phyloP scores from a whole-genome alignment of 163 green algal genomes.

The Smithsoniella earleae region DNA sequence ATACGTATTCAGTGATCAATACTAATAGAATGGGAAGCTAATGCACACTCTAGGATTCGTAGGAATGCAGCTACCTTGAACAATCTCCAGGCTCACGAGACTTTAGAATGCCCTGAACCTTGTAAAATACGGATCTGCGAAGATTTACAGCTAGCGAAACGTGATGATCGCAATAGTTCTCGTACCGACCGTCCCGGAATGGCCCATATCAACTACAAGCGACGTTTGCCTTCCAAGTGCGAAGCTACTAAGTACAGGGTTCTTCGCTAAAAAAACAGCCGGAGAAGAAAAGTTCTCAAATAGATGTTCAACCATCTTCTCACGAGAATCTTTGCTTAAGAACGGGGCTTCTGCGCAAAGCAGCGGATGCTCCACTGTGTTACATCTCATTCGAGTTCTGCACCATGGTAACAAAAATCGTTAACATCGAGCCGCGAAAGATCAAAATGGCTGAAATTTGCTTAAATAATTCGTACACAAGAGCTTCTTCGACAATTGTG shows the following conservation, averaged over 20 bases:
- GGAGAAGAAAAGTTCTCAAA: conserved; percentile 71
- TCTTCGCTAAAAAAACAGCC: conserved; percentile 83
- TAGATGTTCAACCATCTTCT: conserved; percentile 68
- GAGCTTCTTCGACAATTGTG: conserved; percentile 40
- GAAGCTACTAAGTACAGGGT: conserved; percentile 77
- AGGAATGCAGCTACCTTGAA: too few relatives aligned
- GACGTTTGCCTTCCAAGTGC: conserved; percentile 74
- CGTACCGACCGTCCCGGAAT: conserved; percentile 46
- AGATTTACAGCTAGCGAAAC: too few relatives aligned
- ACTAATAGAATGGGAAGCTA: too few relatives aligned
- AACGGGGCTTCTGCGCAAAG: conserved; percentile 78
- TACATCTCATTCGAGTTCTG: conserved; percentile 72
- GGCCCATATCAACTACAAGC: conserved; percentile 79
- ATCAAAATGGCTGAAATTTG: too few relatives aligned
- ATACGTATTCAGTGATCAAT: too few relatives aligned
- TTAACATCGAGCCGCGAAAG: too few relatives aligned
- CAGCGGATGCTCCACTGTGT: conserved; percentile 75
- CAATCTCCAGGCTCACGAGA: background rate
- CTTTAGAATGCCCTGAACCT: too few relatives aligned
- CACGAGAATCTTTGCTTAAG: conserved; percentile 51
- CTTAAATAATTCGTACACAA: too few relatives aligned
- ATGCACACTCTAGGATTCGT: too few relatives aligned
- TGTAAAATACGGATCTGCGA: too few relatives aligned
- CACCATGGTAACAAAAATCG: too few relatives aligned
- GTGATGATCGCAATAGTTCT: too few relatives aligned